Base-by-base conservation (phyloP, 2,329 filamentous ascomycete species). In the Lasiodiplodia sp. region DNA sequence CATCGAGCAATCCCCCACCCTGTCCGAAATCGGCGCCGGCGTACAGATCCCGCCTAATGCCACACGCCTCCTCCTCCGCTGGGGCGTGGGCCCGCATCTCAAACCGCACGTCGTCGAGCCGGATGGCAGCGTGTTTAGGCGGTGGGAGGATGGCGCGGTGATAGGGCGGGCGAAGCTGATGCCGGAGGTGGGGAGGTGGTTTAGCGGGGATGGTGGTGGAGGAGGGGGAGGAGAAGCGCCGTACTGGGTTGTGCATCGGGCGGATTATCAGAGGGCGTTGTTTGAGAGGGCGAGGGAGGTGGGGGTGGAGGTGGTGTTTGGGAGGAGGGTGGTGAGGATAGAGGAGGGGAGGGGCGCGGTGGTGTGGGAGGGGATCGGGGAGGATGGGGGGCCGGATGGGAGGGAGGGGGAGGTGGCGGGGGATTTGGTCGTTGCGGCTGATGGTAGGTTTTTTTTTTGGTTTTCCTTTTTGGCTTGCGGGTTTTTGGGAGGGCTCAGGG, bases 91-190 rank as follows among this genome's bases (percentile, higher is more conserved):
- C 28, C 66, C 69, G 4, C 71, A 71, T 56, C 66, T 75, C 5
- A 5, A 67, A 23, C 56, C 49, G 3, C 69, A 70, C 38, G 69
- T 69, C 3, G 66, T 66, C 14, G 77, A 79, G 60, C 87, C 87
- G 0, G 80, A 78, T 1, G 78, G 78, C 0, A 76, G 88, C 0
- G 77, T 79, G 2, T 82, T 89, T 10, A 82, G 83, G 53, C 78
- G 87, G 8, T 89, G 86, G 73, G 80, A 83, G 5, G 83, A 87
- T 37, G 72, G 75, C 23, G 74, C 76, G 52, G 51, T 83, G 0
- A 75, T 88, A 0, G 84, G 84, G 0, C 74, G 82, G 12, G 84
- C 87, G 18, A 74, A 88, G 71, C 77, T 79, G 16, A 82, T 84
- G 0, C 87, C 87, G 0, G 88, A 87, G 70, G 78, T 85, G 60